phyloP scores from a whole-genome alignment of 1,139 yeast species.

The Pichia cactophila region DNA sequence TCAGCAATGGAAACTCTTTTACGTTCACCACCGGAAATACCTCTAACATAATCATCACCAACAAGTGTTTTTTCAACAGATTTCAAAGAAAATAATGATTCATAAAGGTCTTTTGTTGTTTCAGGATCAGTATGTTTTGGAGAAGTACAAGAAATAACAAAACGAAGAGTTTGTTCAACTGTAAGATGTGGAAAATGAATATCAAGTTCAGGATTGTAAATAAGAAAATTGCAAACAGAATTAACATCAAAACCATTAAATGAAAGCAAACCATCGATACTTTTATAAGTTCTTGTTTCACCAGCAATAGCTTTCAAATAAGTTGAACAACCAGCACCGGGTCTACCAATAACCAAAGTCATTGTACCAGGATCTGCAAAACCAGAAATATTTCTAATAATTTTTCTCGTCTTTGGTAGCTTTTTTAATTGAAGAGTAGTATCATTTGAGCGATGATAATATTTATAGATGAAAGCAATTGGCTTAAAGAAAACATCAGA shows the following conservation, averaged over 20 bases:
- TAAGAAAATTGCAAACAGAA: constrained; percentile 47
- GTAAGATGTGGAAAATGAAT: constrained; percentile 37
- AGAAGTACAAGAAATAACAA: constrained; percentile 37
- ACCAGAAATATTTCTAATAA: constrained; percentile 37
- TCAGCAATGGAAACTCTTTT: constrained; percentile 75
- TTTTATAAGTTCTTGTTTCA: constrained; percentile 24
- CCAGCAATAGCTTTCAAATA: constrained; percentile 33
- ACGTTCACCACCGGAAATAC: constrained; percentile 79
- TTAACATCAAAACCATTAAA: constrained; percentile 50
- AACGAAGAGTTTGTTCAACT: constrained; percentile 40
- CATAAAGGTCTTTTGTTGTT: constrained; percentile 40
- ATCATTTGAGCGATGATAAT: neutral
- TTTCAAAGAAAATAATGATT: constrained; percentile 44
- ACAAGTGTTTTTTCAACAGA: constrained; percentile 56
- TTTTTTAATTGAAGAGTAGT: constrained; percentile 14
- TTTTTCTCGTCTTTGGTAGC: constrained; percentile 29
- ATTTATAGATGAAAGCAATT: constrained; percentile 27
- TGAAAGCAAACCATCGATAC: constrained; percentile 26
- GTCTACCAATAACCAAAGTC: constrained; percentile 48
- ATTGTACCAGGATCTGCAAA: constrained; percentile 43
- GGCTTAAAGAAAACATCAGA: constrained; percentile 32
- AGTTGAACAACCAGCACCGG: constrained; percentile 50
- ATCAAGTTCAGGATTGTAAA: constrained; percentile 39
- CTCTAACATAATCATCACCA: constrained; percentile 64
- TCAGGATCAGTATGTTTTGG: constrained; percentile 34